Base-by-base conservation (phyloP, 2,329 filamentous ascomycete species). In the Drechslerella dactyloides region DNA sequence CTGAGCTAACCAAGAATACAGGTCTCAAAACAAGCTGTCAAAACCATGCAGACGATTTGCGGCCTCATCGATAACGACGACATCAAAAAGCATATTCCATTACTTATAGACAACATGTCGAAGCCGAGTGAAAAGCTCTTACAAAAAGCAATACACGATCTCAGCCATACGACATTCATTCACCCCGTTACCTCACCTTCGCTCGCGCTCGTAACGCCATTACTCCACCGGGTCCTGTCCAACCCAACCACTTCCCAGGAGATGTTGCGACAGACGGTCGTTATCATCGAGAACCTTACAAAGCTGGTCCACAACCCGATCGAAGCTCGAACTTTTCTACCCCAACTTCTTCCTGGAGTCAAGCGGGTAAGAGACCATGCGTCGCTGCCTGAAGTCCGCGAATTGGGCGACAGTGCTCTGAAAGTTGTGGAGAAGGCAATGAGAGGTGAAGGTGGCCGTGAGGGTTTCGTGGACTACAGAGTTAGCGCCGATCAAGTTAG, bases 81-180 rank as follows among this genome's bases (percentile, higher is more conserved):
- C 80, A 93, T 99, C 62, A 89, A 90, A 23, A 93, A 93, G 52
- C 87, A 92, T 77, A 93, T 99, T 77, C 92, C 93, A 5, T 87
- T 97, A 1, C 85, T 99, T 54, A 88, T 99, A 80, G 91, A 96
- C 79, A 90, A 91, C 54, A 97, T 99, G 89, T 91, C 97, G 80
- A 88, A 97, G 77, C 94, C 94, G 4, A 96, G 91, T 10, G 84
- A 90, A 13, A 87, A 96, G 80, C 91, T 89, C 27, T 85, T 96
- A 63, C 91, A 96, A 79, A 97, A 97, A 83, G 93, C 94, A 33
- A 97, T 99, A 75, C 94, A 97, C 78, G 94, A 93, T 51, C 84
- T 99, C 51, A 97, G 93, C 2, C 91, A 96, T 82, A 99, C 94
- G 10, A 99, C 94, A n/a, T 99, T 99, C 76, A 94, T 99, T 59